Evolutionary conservation across 768 basidiomycete species (phyloP).

Genomic region (Leucocoprinus sp.): DNA sequence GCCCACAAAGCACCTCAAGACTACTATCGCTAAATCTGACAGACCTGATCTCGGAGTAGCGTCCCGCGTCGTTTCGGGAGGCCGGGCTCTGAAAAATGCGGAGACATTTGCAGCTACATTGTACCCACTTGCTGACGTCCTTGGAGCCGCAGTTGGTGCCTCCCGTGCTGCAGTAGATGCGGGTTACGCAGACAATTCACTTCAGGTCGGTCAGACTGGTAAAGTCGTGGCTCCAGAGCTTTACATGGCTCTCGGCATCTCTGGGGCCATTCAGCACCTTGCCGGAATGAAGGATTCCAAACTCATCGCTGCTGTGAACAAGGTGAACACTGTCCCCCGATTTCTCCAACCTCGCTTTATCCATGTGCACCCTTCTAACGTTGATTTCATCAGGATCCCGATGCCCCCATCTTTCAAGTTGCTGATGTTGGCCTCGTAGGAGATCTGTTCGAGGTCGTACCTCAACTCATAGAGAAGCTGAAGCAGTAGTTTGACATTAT

Average conservation of each 20-base stretch:
- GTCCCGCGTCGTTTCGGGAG: slow-evolving; percentile 86
- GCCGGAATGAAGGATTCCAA: slow-evolving; percentile 99
- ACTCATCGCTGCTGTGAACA: slow-evolving; percentile 96
- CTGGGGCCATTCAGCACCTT: slow-evolving; percentile 97
- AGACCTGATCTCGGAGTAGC: slow-evolving; percentile 90
- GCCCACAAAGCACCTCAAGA: slow-evolving; percentile 57
- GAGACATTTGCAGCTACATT: slow-evolving; percentile 85
- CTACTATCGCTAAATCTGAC: slow-evolving; percentile 80
- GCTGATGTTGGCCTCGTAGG: slow-evolving; percentile 93
- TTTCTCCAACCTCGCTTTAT: background rate
- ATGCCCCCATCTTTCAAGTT: slow-evolving; percentile 98
- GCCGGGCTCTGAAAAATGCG: slow-evolving; percentile 88
- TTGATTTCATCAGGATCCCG: slow-evolving; percentile 61
- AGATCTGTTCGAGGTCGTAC: slow-evolving; percentile 88
- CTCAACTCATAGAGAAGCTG: slow-evolving; percentile 83
- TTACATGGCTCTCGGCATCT: slow-evolving; percentile 95
- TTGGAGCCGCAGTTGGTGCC: slow-evolving; percentile 97
- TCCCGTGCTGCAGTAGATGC: slow-evolving; percentile 97
- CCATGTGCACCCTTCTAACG: slow-evolving; percentile 3
- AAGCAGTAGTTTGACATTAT: slow-evolving; percentile 31
- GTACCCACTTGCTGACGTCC: slow-evolving; percentile 85
- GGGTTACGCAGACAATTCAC: slow-evolving; percentile 94
- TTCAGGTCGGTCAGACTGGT: slow-evolving; percentile 99
- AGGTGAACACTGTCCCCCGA: slow-evolving; percentile 40
- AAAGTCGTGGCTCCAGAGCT: slow-evolving; percentile 97